Evolutionary conservation across 495 filamentous ascomycete genomes (phyloP).

Genomic region (Penicillium paxilli): DNA sequence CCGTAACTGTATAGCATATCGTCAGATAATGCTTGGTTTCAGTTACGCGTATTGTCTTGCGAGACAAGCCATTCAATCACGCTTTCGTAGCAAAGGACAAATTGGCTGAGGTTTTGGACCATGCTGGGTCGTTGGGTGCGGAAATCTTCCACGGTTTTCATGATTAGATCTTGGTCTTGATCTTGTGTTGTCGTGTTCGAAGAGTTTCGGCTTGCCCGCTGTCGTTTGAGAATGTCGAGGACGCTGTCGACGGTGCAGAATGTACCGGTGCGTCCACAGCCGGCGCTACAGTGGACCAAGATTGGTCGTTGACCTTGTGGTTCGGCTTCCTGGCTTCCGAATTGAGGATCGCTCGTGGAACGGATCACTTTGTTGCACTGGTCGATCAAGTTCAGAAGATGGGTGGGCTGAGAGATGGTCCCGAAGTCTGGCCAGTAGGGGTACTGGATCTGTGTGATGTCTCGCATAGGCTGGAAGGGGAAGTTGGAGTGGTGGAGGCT

Average conservation of each 20-base stretch:
- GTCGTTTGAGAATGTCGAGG: constrained; percentile 86
- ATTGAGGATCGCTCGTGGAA: constrained; percentile 34
- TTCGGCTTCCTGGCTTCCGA: constrained; percentile 52
- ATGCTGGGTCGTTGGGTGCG: constrained; percentile 86
- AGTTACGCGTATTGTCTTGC: constrained; percentile 39
- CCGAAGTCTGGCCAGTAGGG: constrained; percentile 96
- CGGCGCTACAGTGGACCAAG: constrained; percentile 92
- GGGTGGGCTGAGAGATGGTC: constrained; percentile 81
- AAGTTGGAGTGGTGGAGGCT: constrained; percentile 71
- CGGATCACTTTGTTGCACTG: constrained; percentile 63
- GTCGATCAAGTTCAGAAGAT: constrained; percentile 85
- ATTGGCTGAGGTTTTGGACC: constrained; percentile 95
- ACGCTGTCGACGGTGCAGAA: constrained; percentile 97
- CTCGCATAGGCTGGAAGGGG: constrained; percentile 84
- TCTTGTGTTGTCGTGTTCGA: constrained; percentile 19
- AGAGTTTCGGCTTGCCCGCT: constrained; percentile 46
- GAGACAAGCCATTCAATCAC: constrained; percentile 81
- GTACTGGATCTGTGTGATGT: constrained; percentile 95
- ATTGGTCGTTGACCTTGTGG: constrained; percentile 63
- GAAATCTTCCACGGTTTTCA: constrained; percentile 86
- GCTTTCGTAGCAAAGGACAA: constrained; percentile 94
- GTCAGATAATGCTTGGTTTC: too few species aligned
- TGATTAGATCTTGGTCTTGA: constrained; percentile 72
- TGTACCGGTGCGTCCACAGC: constrained; percentile 91
- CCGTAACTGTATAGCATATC: too few species aligned